Percentiles rank a stretch among this genome's conserved stretches.
phyloP scores from a whole-genome alignment of 805 yeast genomes.

The Yamadazyma scolyti region DNA sequence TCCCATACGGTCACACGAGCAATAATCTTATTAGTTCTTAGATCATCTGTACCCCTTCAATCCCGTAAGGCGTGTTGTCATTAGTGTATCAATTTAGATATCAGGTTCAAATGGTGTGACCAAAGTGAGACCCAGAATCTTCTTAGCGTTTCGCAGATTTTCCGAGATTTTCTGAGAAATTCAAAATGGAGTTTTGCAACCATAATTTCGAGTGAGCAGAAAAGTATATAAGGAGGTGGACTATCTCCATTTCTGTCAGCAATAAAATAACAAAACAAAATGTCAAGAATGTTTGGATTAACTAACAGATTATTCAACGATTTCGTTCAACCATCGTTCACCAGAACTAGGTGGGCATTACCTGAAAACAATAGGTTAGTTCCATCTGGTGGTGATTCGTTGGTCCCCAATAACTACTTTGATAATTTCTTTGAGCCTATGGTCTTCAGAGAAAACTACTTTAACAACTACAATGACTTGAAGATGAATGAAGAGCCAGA shows the following conservation, averaged over 20 bases:
- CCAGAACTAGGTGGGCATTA: constrained; percentile 5
- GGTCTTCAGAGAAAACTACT: constrained; percentile 8
- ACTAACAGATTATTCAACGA: constrained; percentile 5
- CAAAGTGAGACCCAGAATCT: too few species aligned
- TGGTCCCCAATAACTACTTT: constrained; percentile 7
- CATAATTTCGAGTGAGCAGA: too few species aligned
- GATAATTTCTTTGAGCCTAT: constrained; percentile 8
- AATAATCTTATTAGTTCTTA: too few species aligned
- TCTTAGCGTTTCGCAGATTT: too few species aligned
- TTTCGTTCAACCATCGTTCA: constrained; percentile 4
- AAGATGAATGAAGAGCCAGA: constrained; percentile 18
- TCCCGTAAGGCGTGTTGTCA: too few species aligned
- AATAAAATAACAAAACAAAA: neutral
- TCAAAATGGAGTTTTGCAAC: constrained; percentile 7
- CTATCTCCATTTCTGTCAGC: too few species aligned
- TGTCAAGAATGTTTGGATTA: constrained; percentile 8
- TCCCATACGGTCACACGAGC: too few species aligned
- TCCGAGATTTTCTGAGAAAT: constrained; percentile 3
- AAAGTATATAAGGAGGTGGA: constrained; percentile 6
- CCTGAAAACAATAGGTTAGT: constrained; percentile 4
- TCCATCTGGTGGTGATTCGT: too few species aligned
- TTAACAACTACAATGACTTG: constrained; percentile 9
- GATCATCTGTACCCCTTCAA: too few species aligned
- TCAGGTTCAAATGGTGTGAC: too few species aligned
- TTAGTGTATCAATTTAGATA: too few species aligned